phyloP scores from a whole-genome alignment of 1,139 yeast genomes.

The Saccharomyces hybrid region DNA sequence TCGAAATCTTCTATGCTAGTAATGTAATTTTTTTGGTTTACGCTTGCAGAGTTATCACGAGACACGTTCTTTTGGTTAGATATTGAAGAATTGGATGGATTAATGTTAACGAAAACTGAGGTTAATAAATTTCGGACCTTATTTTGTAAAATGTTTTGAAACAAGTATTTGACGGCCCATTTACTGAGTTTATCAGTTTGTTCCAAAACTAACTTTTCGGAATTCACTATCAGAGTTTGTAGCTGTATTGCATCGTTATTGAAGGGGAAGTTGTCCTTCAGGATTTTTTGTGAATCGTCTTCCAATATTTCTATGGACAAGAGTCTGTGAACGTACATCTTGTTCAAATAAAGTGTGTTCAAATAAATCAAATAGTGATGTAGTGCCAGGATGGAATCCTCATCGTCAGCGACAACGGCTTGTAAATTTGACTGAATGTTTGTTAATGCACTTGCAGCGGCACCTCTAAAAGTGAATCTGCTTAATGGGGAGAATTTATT shows the following conservation, averaged over 20 bases:
- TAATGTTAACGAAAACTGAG: slow-evolving; percentile 17
- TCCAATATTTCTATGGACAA: slow-evolving; percentile 27
- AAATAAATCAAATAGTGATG: slow-evolving; percentile 30
- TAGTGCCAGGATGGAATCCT: slow-evolving; percentile 22
- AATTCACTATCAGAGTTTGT: slow-evolving; percentile 34
- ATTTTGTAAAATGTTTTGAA: slow-evolving; percentile 22
- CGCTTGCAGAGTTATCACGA: not conserved
- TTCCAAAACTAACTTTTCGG: slow-evolving; percentile 16
- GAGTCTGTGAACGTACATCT: slow-evolving; percentile 18
- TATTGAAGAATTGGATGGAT: not conserved
- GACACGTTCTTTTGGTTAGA: not conserved
- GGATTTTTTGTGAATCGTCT: slow-evolving; percentile 27
- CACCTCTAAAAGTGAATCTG: slow-evolving; percentile 28
- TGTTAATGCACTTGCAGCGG: slow-evolving; percentile 27
- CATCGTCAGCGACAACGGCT: slow-evolving; percentile 25
- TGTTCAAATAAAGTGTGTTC: slow-evolving; percentile 25
- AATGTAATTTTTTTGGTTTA: slow-evolving; percentile 21
- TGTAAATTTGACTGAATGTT: slow-evolving; percentile 30
- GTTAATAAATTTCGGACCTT: slow-evolving; percentile 20
- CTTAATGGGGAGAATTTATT: slow-evolving; percentile 22
- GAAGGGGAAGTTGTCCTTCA: slow-evolving; percentile 47
- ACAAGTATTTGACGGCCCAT: slow-evolving; percentile 27
- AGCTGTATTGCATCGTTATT: slow-evolving; percentile 45
- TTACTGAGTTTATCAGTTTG: slow-evolving; percentile 24
- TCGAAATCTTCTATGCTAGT: slow-evolving; percentile 32